Base-by-base conservation (phyloP, 1,139 yeast genomes). In the Taiozyma sp. region DNA sequence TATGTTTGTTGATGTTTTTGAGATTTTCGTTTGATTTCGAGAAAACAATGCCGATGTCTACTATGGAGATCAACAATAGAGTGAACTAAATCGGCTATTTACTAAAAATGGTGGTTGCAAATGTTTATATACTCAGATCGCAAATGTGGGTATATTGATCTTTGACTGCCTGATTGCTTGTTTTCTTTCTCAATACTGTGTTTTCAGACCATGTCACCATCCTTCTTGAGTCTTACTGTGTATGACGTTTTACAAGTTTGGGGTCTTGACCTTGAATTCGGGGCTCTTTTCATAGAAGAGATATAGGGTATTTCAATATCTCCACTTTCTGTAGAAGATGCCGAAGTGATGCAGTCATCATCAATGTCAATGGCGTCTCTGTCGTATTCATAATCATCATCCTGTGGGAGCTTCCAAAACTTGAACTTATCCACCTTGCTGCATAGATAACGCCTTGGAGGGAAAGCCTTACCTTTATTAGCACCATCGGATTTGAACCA, bases 391-490 rank as follows among this genome's bases (percentile, higher is more conserved):
- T 53, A 53, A 9, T 48, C 45, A 32, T 50, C 52, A 42, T 52
- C 60, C 26, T 68, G 66, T 0, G 52, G 48, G 11, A 72, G 56
- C 43, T 59, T 63, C 76, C 76, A 72, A 51, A 71, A 71, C 5
- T 46, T 49, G 22, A 35, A 46, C 49, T 65, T 48, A 10, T 42
- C 37, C 10, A 62, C 57, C 48, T 67, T 47, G 14, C 37, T 32
- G 9, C 48, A 43, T 10, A 21, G 44, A 7, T 56, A 4, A 50
- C 79, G 58, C 58, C 80, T 64, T n/a, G 81, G 81, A 3, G 76
- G 74, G 51, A 67, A 72, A 0, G 81, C 76, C 54, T 74, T 57
- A 0, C 78, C 79, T 19, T 65, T 50, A 53, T 72, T 47, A 11
- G 35, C 28, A 72, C 35, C 59, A 53, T 24, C 68, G 52, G 62